Base-by-base conservation (phyloP, 257 asterid species). In the Ehretia macrophylla region DNA sequence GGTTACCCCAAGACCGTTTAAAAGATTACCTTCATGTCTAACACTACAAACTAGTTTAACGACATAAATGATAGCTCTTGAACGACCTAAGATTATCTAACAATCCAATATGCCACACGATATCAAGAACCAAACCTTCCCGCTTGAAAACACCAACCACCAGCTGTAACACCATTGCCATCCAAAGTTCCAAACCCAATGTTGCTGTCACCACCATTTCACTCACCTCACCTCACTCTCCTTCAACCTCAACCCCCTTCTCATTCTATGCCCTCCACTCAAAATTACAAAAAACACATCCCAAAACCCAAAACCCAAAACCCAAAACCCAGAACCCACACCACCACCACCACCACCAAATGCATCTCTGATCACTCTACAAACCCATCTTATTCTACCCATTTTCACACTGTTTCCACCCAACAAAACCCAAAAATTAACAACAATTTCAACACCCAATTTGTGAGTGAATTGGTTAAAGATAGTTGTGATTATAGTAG, bases 201-300 rank as follows among this genome's bases (percentile, higher is more conserved):
- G 16, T 10, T 87, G 94, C 79, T 85, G 75, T 75, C 85, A 10
- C 75, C 72, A 18, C 57, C 78, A 38, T 68, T 67, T 44, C 71
- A 62, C 38, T 60, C 71, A 10, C 73, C 80, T 3, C 54, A 56
- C 23, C 12, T 75, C 55, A 42, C 69, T 22, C 17, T 68, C 46
- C 46, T 49, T 58, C 81, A 66, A 37, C 56, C 35, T 62, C 85
- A 78, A 58, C 64, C 68, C 60, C 69, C 65, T 57, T 45, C 60
- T 32, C 21, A 38, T 22, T 49, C 65, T 57, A 64, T 46, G 11
- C 32, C 64, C 53, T 57, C 23, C 42, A 39, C 68, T 22, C 54
- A 66, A 17, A 59, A 58, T 39, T 23, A 51, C 59, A 68, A 58
- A 49, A 63, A 46, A 14, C 62, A 40, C 17, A 47, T 57, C 20